Conservation (phyloP, 2,329 filamentous ascomycete genomes). For the Lojkania enalia region DNA sequence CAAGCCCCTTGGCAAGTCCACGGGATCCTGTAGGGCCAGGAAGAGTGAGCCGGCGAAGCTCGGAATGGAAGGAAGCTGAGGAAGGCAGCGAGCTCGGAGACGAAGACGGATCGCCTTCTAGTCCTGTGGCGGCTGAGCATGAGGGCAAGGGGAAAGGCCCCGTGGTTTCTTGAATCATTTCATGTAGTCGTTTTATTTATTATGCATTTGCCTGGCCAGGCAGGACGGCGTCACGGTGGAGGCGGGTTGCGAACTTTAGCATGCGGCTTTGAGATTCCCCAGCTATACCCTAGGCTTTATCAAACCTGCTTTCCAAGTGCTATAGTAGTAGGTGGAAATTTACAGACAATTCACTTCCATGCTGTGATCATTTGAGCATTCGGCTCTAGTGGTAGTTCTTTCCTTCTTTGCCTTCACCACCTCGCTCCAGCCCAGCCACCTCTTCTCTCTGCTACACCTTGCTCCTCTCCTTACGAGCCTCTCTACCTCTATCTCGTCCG, state of each 20-base stretch:
- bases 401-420: too few species aligned
- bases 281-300: conserved; percentile 7
- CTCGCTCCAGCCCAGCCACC: too few species aligned
- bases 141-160: conserved; percentile 18
- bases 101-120: conserved; percentile 16
- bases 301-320: not conserved
- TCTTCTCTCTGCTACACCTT: too few species aligned
- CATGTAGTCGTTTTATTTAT: not conserved
- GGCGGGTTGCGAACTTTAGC: not conserved
- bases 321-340: conserved; percentile 5
- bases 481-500: too few species aligned
- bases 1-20: conserved; percentile 65
- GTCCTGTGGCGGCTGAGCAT: conserved; percentile 14
- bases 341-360: too few species aligned
- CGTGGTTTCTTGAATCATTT: not conserved
- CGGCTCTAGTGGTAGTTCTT: too few species aligned
- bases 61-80: conserved; percentile 41
- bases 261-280: conserved; percentile 5
- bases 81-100: conserved; percentile 36
- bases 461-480: too few species aligned
- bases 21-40: conserved; percentile 39
- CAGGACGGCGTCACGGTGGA: not conserved
- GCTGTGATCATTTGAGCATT: too few species aligned
- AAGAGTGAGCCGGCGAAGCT: conserved; percentile 38
- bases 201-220: not conserved